Conservation (phyloP, 2,329 filamentous ascomycete species). For the Colletotrichum tamarilloi region DNA sequence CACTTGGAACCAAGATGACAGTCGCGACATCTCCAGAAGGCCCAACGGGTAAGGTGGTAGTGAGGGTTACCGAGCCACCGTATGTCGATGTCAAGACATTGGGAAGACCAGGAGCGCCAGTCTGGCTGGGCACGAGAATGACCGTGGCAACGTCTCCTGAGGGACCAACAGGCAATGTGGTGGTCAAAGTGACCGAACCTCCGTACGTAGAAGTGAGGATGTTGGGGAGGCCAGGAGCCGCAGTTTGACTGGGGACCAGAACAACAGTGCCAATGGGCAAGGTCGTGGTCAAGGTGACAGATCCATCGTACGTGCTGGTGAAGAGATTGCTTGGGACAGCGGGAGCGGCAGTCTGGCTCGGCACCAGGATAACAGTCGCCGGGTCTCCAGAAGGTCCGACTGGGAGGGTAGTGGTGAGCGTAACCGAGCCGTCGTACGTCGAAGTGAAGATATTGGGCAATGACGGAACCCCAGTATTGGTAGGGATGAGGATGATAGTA, state of each 20-base stretch:
- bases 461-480: not conserved
- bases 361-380: not conserved
- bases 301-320: slow-evolving; percentile 8
- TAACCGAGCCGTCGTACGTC: not conserved
- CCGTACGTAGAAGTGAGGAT: not conserved
- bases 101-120: not conserved
- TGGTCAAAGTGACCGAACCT: not conserved
- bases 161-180: not conserved
- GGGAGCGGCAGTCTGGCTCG: not conserved
- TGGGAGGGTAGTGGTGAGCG: not conserved
- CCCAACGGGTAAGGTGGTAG: not conserved
- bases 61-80: not conserved
- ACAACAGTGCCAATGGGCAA: not conserved
- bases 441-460: not conserved
- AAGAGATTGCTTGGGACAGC: not conserved
- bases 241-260: not conserved
- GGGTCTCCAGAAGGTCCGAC: not conserved
- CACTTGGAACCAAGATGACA: not conserved
- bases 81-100: not conserved
- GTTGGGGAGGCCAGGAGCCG: not conserved
- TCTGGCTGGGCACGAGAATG: not conserved
- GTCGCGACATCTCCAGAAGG: not conserved
- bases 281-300: not conserved
- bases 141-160: not conserved
- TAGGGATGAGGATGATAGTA: not conserved